phyloP scores from a whole-genome alignment of 1,139 yeast genomes.

The Kluyveromyces marxianus region DNA sequence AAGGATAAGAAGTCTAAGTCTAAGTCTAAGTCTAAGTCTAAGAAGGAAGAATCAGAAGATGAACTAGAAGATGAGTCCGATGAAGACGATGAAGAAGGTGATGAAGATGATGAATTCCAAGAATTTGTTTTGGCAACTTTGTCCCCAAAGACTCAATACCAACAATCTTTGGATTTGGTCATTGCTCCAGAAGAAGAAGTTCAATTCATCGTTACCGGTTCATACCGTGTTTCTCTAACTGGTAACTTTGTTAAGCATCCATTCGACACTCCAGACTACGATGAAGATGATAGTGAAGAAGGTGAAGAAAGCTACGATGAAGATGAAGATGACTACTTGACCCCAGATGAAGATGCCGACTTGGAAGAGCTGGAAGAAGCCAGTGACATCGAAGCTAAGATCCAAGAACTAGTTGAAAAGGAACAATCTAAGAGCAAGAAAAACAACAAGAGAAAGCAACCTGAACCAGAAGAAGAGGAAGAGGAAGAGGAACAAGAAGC shows the following conservation, averaged over 20 bases:
- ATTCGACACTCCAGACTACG: constrained; percentile 39
- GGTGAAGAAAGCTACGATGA: constrained; percentile 26
- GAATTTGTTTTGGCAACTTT: constrained; percentile 85
- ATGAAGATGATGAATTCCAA: constrained; percentile 57
- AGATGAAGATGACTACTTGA: constrained; percentile 68
- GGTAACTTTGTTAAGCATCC: constrained; percentile 98
- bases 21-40: constrained; percentile 31
- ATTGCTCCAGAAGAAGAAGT: constrained; percentile 92
- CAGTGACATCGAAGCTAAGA: constrained; percentile 41
- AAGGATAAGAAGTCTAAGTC: constrained; percentile 28
- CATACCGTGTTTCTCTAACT: constrained; percentile 82
- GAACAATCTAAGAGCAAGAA: constrained; percentile 37
- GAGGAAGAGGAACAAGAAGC: constrained; percentile 28
- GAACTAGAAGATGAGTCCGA: constrained; percentile 31
- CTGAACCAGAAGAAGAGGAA: constrained; percentile 31
- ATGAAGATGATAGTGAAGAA: constrained; percentile 49
- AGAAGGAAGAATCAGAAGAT: constrained; percentile 28
- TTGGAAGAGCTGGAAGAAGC: constrained; percentile 61
- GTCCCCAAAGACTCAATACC: constrained; percentile 76
- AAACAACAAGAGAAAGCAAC: constrained; percentile 33
- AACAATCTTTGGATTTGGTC: constrained; percentile 85
- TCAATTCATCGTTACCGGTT: constrained; percentile 89
- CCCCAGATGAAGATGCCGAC: constrained; percentile 80
- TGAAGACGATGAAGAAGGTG: constrained; percentile 28
- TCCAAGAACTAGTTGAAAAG: constrained; percentile 37